Conservation (phyloP, 1,284 basidiomycete species). For the Phlebopus sp. region DNA sequence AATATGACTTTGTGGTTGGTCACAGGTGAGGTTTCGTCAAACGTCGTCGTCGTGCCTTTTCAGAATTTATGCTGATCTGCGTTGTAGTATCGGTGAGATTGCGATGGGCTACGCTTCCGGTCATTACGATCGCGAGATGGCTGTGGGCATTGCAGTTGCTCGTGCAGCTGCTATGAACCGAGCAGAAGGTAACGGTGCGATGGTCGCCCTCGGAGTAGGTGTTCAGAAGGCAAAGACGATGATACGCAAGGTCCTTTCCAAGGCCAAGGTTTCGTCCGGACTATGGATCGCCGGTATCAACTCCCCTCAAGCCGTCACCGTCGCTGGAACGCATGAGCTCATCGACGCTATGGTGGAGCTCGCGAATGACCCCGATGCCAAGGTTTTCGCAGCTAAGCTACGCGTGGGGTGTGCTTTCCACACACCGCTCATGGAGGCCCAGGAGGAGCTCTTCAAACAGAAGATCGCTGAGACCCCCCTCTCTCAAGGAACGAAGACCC, state of each 20-base stretch:
- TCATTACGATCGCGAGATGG: conserved; percentile 31
- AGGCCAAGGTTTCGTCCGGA: conserved; percentile 22
- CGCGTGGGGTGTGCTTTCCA: conserved; percentile 31
- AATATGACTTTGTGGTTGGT: conserved; percentile 30
- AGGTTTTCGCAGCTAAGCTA: conserved; percentile 29
- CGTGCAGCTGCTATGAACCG: conserved; percentile 29
- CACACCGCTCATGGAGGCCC: conserved; percentile 32
- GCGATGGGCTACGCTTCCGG: conserved; percentile 34
- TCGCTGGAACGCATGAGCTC: conserved; percentile 28
- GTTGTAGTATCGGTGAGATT: conserved; percentile 29
- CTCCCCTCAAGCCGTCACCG: conserved; percentile 31
- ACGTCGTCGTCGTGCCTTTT: background rate
- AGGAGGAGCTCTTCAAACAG: conserved; percentile 29
- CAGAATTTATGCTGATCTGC: conserved; percentile 1
- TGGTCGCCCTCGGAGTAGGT: conserved; percentile 32
- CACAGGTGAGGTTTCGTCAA: conserved; percentile 23
- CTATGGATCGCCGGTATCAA: conserved; percentile 33
- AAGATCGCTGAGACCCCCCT: conserved; percentile 17
- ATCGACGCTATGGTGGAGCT: conserved; percentile 26
- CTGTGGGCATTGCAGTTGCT: conserved; percentile 30
- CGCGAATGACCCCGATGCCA: conserved; percentile 28
- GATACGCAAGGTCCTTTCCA: conserved; percentile 30
- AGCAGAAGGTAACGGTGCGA: conserved; percentile 32
- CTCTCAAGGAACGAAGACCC: conserved; percentile 19
- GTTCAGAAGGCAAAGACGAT: conserved; percentile 30